Conservation (phyloP, 129 eudicot genomes). For the Centella asiatica region DNA sequence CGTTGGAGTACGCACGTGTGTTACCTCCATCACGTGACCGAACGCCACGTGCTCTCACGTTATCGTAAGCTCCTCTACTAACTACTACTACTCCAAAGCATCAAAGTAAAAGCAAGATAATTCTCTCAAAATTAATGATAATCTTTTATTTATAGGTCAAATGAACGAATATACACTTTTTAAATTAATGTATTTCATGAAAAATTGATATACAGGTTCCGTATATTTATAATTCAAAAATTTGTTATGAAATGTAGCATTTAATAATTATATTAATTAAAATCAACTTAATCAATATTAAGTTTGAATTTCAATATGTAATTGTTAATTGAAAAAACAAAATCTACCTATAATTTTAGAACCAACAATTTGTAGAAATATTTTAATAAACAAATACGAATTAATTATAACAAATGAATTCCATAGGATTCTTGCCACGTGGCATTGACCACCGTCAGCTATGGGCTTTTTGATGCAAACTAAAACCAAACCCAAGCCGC, state of each 20-base stretch:
- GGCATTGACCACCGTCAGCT: constrained; percentile 26
- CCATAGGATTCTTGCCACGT: constrained; percentile 16
- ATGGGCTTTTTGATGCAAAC: constrained; percentile 34
- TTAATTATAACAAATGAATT: background rate
- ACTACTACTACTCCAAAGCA: no score
- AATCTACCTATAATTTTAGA: background rate
- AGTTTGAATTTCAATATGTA: no score
- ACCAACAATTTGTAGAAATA: background rate
- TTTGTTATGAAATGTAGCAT: no score
- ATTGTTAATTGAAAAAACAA: background rate
- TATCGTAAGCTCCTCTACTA: background rate
- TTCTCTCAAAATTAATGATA: background rate
- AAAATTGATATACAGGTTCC: no score
- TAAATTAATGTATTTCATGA: no score
- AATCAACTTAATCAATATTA: no score
- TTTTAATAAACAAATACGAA: background rate
- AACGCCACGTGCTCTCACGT: constrained; percentile 13
- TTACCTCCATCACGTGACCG: constrained; percentile 9
- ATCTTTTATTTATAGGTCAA: no score
- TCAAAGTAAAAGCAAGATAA: background rate
- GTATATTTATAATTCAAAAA: no score
- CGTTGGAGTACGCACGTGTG: constrained; percentile 11
- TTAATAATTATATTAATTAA: no score
- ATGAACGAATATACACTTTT: no score
- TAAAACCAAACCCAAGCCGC: constrained; percentile 7